These are phyloP conservation scores for Hypoxylon lienhwacheense DNA, from an alignment of 495 filamentous ascomycete species.

Conservation along the genomic window DNA sequence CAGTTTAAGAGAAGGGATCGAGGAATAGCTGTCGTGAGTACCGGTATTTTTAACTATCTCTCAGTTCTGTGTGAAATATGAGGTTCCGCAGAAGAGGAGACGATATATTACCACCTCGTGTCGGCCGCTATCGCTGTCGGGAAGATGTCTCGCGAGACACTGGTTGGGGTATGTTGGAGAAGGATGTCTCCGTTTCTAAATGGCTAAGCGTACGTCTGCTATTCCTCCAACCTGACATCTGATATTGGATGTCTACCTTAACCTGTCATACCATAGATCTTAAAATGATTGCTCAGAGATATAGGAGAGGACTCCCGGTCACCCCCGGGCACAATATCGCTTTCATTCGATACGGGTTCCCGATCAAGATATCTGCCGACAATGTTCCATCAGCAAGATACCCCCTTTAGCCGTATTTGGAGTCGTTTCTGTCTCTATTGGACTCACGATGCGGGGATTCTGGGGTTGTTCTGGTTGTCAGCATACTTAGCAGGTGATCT, in stretches of 20 bases:
- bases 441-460: constrained; percentile 20
- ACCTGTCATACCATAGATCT: no score
- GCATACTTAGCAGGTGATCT: neutral
- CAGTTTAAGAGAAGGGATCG: neutral
- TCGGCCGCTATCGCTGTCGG: constrained; percentile 27
- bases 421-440: constrained; percentile 12
- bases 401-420: constrained; percentile 28
- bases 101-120: neutral
- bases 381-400: neutral
- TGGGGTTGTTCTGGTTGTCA: constrained; percentile 8
- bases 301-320: neutral
- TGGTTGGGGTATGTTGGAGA: constrained; percentile 17
- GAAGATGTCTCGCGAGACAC: constrained; percentile 14
- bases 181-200: constrained; percentile 1
- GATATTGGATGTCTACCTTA: no score
- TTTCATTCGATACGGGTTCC: neutral
- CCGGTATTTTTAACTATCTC: neutral
- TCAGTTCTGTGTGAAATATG: no score
- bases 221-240: neutral
- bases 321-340: neutral
- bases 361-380: constrained; percentile 22
- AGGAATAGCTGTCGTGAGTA: neutral
- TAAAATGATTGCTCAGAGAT: no score
- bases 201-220: no score
- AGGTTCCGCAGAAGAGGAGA: neutral